These are phyloP conservation scores for Biscutella auriculata DNA, from an alignment of 441 rosid species.

Conservation along the genomic window DNA sequence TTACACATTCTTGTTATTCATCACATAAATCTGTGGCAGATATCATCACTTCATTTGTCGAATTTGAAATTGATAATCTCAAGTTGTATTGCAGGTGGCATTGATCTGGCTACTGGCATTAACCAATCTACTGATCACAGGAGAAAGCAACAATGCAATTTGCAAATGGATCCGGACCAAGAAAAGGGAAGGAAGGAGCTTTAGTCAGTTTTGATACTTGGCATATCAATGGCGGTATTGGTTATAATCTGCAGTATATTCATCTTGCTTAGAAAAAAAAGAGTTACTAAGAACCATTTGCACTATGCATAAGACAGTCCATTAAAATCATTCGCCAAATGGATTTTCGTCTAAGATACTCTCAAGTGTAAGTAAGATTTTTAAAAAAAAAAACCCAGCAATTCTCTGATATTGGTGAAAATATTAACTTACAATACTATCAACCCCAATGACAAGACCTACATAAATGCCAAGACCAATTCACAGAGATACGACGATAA, in stretches of 20 bases:
- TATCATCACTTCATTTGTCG: background rate
- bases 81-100: slow-evolving; percentile 51
- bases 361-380: slow-evolving; percentile 44
- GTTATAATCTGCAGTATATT: slow-evolving; percentile 35
- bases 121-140: slow-evolving; percentile 32
- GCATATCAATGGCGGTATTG: slow-evolving; percentile 22
- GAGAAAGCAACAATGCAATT: slow-evolving; percentile 28
- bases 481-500: too few species aligned
- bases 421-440: background rate
- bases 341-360: slow-evolving; percentile 45
- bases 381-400: background rate
- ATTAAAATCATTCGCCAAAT: slow-evolving; percentile 27
- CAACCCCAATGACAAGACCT: too few species aligned
- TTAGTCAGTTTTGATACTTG: slow-evolving; percentile 33
- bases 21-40: background rate
- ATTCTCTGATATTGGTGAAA: background rate
- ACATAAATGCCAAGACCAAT: too few species aligned
- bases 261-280: slow-evolving; percentile 27
- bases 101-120: slow-evolving; percentile 86
- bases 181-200: slow-evolving; percentile 28
- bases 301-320: slow-evolving; percentile 36
- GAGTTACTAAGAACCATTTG: slow-evolving; percentile 42
- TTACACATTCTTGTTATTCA: background rate
- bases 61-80: background rate
- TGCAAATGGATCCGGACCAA: slow-evolving; percentile 19